Evolutionary conservation across 164 flowering plant species (phyloP).

Genomic region (Amborella trichopoda): DNA sequence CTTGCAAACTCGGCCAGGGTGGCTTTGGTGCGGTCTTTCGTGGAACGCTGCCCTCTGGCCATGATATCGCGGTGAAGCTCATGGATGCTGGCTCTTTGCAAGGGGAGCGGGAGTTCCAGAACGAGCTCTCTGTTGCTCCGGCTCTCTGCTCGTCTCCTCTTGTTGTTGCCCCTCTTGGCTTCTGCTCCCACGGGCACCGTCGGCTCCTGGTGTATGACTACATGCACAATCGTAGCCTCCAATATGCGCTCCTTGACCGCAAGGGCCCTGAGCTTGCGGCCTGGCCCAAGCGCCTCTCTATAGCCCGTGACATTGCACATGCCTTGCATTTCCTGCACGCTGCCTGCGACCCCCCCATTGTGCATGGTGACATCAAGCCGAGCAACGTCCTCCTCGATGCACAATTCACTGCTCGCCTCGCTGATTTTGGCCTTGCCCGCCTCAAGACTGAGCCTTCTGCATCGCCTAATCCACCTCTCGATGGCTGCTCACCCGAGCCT

Average conservation of each 20-base stretch:
- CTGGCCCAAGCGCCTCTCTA: conserved; percentile 42
- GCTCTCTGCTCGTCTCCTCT: conserved; percentile 18
- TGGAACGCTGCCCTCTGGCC: conserved; percentile 35
- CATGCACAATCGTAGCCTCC: conserved; percentile 75
- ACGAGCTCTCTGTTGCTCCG: conserved; percentile 54
- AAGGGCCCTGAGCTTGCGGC: conserved; percentile 50
- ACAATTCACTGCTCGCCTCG: conserved; percentile 61
- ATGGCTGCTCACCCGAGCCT: not conserved
- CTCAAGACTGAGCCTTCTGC: conserved; percentile 11
- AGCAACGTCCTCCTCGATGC: conserved; percentile 64
- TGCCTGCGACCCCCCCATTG: conserved; percentile 54
- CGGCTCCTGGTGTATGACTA: conserved; percentile 61
- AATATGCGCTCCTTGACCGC: conserved; percentile 60
- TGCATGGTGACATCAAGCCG: conserved; percentile 94
- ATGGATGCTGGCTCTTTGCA: conserved; percentile 74
- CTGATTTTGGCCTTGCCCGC: conserved; percentile 78
- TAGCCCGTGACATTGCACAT: conserved; percentile 39
- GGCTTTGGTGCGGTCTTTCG: conserved; percentile 78
- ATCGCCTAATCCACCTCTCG: not conserved
- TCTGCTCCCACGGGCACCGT: conserved; percentile 25
- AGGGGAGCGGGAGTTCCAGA: conserved; percentile 82
- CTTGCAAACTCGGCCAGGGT: conserved; percentile 72
- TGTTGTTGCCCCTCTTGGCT: conserved; percentile 48
- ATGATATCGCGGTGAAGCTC: conserved; percentile 54
- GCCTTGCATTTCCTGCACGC: conserved; percentile 58